phyloP scores from a whole-genome alignment of 2,329 filamentous ascomycete species.

The Exophiala calicioides region DNA sequence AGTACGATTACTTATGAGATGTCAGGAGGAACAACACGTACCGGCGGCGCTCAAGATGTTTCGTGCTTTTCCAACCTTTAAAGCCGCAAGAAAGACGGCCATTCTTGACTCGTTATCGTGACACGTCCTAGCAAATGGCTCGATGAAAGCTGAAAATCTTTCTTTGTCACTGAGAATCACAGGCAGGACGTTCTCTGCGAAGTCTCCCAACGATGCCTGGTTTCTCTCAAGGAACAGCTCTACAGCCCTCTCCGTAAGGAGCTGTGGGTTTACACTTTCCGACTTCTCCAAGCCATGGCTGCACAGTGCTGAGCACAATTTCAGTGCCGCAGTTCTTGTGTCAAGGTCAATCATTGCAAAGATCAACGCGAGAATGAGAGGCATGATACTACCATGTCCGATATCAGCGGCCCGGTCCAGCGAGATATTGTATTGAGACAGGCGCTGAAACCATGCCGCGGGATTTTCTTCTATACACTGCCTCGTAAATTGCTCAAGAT shows the following conservation, averaged over 20 bases:
- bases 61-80: slow-evolving; percentile 25
- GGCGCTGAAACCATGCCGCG: slow-evolving; percentile 14
- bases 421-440: slow-evolving; percentile 15
- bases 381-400: slow-evolving; percentile 9
- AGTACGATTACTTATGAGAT: background rate
- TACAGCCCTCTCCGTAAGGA: slow-evolving; percentile 14
- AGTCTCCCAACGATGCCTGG: slow-evolving; percentile 21
- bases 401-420: slow-evolving; percentile 8
- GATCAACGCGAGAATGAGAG: slow-evolving; percentile 25
- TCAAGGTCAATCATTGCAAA: slow-evolving; percentile 29
- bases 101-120: slow-evolving; percentile 8
- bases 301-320: slow-evolving; percentile 28
- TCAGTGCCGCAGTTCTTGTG: slow-evolving; percentile 28
- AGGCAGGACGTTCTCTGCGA: slow-evolving; percentile 29
- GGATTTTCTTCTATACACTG: slow-evolving; percentile 9
- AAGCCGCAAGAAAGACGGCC: slow-evolving; percentile 21
- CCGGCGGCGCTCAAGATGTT: slow-evolving; percentile 19
- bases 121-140: slow-evolving; percentile 9
- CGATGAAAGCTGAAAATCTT: slow-evolving; percentile 21
- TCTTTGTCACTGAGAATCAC: slow-evolving; percentile 22
- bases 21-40: slow-evolving; percentile 2
- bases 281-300: background rate
- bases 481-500: slow-evolving; percentile 13
- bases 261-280: background rate
- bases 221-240: slow-evolving; percentile 25